Evolutionary conservation across 23 red algal genomes (phyloP), one percentile per base, ranked within the genome.

Genomic region (Agarophyton chilense): DNA sequence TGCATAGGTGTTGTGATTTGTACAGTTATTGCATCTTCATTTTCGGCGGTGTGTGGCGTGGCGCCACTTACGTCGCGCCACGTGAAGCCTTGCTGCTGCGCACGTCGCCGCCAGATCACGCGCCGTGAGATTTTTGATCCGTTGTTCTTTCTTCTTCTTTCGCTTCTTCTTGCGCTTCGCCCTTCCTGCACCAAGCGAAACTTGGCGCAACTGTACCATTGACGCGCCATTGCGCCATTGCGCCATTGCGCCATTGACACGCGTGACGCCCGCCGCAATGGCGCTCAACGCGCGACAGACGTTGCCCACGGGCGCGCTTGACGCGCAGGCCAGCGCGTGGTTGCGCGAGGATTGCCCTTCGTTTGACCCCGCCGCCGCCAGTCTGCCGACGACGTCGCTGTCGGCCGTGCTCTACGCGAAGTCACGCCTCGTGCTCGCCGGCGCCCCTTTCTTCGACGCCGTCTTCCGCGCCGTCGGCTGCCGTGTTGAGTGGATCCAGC

Each of bases 341-440:
- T 81, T 98, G 25, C 54, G 50, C 25, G 96, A 98, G 80, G 96
- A 98, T 74, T 76, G 81, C 22, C 96, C 96, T n/a, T 61, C 72
- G 0, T 95, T 98, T 64, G 96, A 98, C 72, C 87, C 63, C 4
- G 93, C 79, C 17, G 92, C 86, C 35, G 79, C 71, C 32, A 81
- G 89, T 34, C 87, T 93, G 12, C 92, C 81, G 6, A 22, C n/a
- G 4, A 42, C 47, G 18, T 35, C 28, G 9, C 58, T 62, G 28
- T 81, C 86, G 11, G 96, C 92, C 8, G 77, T 67, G 54, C 86
- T 98, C 0, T 95, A 90, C 78, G 44, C 53, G 32, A 98, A 98
- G 77, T 90, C 88, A 22, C 43, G 75, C 7, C 87, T 90, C 17
- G 38, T 93, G 50, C 58, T 98, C 0, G 96, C 96, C 32, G 96